These are phyloP conservation scores for Phytophthora meadii DNA, from an alignment of 352 stramenopile species.

Conservation along the genomic window DNA sequence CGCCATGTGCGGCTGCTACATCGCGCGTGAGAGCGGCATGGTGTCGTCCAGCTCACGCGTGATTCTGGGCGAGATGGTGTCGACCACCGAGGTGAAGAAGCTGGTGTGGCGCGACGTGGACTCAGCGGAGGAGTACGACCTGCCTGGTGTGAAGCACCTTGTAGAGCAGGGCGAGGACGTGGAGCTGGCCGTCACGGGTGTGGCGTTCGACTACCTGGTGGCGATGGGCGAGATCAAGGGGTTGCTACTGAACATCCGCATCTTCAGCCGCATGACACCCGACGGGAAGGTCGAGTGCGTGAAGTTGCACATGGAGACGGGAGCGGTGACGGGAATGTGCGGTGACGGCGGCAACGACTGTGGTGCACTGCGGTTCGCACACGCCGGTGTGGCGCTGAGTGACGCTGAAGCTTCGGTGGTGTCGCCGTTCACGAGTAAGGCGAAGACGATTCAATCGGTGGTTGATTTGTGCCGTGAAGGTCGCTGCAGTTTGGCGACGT, in stretches of 20 bases:
- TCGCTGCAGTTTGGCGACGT: constrained; percentile 85
- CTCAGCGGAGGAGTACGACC: constrained; percentile 41
- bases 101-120: constrained; percentile 62
- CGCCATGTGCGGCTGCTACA: constrained; percentile 58
- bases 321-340: constrained; percentile 83
- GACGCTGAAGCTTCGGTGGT: constrained; percentile 90
- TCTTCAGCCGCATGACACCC: constrained; percentile 85
- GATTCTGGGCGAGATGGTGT: constrained; percentile 46
- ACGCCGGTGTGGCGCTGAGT: constrained; percentile 91
- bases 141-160: constrained; percentile 40
- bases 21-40: constrained; percentile 55
- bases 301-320: constrained; percentile 64
- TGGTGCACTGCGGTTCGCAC: constrained; percentile 89
- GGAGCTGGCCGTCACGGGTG: constrained; percentile 75
- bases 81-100: constrained; percentile 30
- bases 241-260: constrained; percentile 71
- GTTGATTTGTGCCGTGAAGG: constrained; percentile 89
- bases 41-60: constrained; percentile 37
- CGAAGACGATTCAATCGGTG: constrained; percentile 42
- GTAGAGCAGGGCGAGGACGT: constrained; percentile 34
- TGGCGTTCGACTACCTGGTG: constrained; percentile 73
- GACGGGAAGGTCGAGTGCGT: constrained; percentile 79
- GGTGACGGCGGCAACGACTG: constrained; percentile 92
- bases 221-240: constrained; percentile 63
- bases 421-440: constrained; percentile 88